Percentiles rank a stretch among this genome's conserved stretches.
Evolutionary conservation across 1,139 yeast species (phyloP).

Genomic region (Taphrina flavorubra): DNA sequence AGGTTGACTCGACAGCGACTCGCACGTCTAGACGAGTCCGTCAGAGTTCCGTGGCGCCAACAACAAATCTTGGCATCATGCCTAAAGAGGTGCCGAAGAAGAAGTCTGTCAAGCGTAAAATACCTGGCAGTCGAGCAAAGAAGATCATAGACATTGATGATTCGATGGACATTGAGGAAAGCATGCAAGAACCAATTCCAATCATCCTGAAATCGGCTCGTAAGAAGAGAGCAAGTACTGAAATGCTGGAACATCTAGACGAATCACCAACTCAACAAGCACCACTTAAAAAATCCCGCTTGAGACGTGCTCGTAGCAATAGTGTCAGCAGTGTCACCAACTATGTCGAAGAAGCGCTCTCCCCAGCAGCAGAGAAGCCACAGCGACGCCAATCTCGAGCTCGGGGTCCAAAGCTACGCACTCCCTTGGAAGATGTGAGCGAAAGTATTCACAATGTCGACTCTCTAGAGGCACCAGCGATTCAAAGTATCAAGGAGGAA

Average conservation of each 20-base stretch:
- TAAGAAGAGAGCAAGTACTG: slow-evolving; percentile 27
- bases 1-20: slow-evolving; percentile 22
- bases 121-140: slow-evolving; percentile 7
- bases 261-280: neutral
- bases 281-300: neutral
- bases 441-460: slow-evolving; percentile 1
- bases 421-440: slow-evolving; percentile 20
- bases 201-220: slow-evolving; percentile 30
- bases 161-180: slow-evolving; percentile 1
- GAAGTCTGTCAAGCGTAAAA: slow-evolving; percentile 14
- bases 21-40: neutral
- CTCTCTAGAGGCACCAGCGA: neutral
- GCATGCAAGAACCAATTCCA: slow-evolving; percentile 23
- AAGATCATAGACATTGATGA: slow-evolving; percentile 10
- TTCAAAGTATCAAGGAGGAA: slow-evolving; percentile 15
- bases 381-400: slow-evolving; percentile 1
- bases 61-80: neutral
- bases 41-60: slow-evolving; percentile 8
- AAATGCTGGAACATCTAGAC: neutral
- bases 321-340: neutral
- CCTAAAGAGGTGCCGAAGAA: slow-evolving; percentile 1
- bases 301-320: slow-evolving; percentile 4
- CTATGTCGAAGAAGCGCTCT: neutral
- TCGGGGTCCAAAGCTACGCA: neutral
- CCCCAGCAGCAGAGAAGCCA: slow-evolving; percentile 9